A percentile compares a stretch with the other conserved stretches of the same genome.
These are phyloP conservation scores for Medicago truncatula DNA, from an alignment of 306 rosid genomes.

Conservation along the genomic window MtrunA17r5.0-ANR NC_053044.1:22435501-22436000, in stretches of 20 bases:
- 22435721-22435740: constrained; percentile 77
- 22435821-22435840: neutral
- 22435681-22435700: constrained; percentile 99
- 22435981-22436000: constrained; percentile 3
- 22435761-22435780: neutral
- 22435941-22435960: constrained; percentile 93
- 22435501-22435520: neutral
- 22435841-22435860: constrained; percentile 22
- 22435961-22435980: constrained; percentile 63
- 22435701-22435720: constrained; percentile 85
- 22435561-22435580: neutral
- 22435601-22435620: constrained; percentile 70
- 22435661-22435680: constrained; percentile 85
- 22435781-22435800: constrained; percentile 5
- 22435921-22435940: constrained; percentile 92
- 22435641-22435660: constrained; percentile 79
- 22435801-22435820: neutral
- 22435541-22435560: neutral
- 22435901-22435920: constrained; percentile 87
- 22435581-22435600: constrained; percentile 17
- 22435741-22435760: neutral
- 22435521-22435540: neutral
- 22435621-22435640: constrained; percentile 85
- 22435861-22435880: constrained; percentile 25
- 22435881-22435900: constrained; percentile 82